Evolutionary conservation across 176 grass and related monocot species (phyloP).

Genomic region (Juncus effusus): DNA sequence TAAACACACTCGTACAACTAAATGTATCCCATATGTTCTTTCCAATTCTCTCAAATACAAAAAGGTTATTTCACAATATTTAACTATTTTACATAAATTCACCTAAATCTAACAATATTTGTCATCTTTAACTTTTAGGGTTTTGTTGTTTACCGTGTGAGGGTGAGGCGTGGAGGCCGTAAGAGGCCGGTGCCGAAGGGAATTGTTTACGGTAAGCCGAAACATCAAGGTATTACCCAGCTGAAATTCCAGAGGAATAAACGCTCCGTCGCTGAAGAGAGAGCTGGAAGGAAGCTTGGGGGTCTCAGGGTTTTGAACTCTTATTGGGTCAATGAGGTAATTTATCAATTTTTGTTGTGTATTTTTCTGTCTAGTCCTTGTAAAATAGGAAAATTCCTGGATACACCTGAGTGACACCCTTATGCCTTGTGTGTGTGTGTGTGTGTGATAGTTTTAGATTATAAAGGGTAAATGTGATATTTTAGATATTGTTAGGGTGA

Average conservation of each 20-base stretch:
- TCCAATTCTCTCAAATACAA: too few relatives aligned
- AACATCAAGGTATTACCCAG: slow-evolving; percentile 87
- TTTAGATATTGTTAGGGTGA: too few relatives aligned
- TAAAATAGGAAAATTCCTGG: too few relatives aligned
- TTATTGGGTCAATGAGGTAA: slow-evolving; percentile 88
- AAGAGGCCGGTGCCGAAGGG: slow-evolving; percentile 63
- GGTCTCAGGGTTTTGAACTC: slow-evolving; percentile 89
- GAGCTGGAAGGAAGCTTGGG: slow-evolving; percentile 75
- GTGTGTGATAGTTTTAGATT: too few relatives aligned
- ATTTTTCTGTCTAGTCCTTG: too few relatives aligned
- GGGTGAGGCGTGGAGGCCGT: slow-evolving; percentile 57
- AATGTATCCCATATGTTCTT: not conserved
- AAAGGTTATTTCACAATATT: too few relatives aligned
- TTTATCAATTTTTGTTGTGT: not conserved
- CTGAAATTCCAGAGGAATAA: slow-evolving; percentile 98
- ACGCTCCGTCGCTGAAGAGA: slow-evolving; percentile 88
- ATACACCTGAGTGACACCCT: too few relatives aligned
- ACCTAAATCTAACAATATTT: too few relatives aligned
- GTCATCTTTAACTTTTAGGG: slow-evolving; percentile 2
- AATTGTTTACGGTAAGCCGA: slow-evolving; percentile 83
- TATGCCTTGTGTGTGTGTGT: too few relatives aligned
- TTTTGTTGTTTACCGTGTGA: slow-evolving; percentile 32
- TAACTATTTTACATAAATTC: too few relatives aligned
- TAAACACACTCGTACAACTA: too few relatives aligned
- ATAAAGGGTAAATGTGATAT: too few relatives aligned